A percentile compares a stretch with the other conserved stretches of the same genome.
These are phyloP conservation scores for Monosporozyma aquatica DNA, from an alignment of 805 yeast species.

Conservation along the genomic window DNA sequence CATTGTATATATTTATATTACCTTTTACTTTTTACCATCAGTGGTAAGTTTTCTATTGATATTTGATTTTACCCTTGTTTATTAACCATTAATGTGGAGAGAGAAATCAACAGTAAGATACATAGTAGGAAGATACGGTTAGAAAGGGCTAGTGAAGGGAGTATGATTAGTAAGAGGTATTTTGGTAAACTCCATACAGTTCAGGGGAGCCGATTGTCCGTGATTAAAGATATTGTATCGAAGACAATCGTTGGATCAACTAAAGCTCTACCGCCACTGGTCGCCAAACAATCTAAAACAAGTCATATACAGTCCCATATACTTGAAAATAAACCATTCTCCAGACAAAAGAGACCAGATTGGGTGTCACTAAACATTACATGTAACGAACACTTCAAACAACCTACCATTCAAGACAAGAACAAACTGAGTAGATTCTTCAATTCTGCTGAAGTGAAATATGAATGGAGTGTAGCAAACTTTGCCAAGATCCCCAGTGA, in stretches of 20 bases:
- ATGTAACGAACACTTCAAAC: conserved; percentile 12
- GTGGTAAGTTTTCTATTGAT: too few species aligned
- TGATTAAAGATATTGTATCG: neutral
- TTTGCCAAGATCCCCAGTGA: conserved; percentile 46
- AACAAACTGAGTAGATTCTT: conserved; percentile 35
- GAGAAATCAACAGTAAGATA: too few species aligned
- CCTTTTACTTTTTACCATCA: too few species aligned
- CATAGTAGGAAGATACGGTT: too few species aligned
- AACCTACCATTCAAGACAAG: conserved; percentile 12
- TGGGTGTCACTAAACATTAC: conserved; percentile 11
- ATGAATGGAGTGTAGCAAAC: conserved; percentile 53
- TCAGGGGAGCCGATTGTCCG: neutral
- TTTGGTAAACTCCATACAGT: neutral
- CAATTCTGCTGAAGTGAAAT: conserved; percentile 35
- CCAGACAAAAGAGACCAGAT: neutral
- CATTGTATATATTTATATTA: too few species aligned
- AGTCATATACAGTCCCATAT: neutral
- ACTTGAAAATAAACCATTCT: too few species aligned
- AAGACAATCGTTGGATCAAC: neutral
- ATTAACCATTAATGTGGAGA: too few species aligned
- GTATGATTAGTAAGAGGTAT: neutral
- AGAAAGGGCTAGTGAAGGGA: too few species aligned
- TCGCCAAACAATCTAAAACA: too few species aligned
- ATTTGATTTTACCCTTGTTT: too few species aligned
- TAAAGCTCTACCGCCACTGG: too few species aligned